Base-by-base conservation (phyloP, 2,329 filamentous ascomycete genomes). In the Aspergillus hiratsukae region DNA sequence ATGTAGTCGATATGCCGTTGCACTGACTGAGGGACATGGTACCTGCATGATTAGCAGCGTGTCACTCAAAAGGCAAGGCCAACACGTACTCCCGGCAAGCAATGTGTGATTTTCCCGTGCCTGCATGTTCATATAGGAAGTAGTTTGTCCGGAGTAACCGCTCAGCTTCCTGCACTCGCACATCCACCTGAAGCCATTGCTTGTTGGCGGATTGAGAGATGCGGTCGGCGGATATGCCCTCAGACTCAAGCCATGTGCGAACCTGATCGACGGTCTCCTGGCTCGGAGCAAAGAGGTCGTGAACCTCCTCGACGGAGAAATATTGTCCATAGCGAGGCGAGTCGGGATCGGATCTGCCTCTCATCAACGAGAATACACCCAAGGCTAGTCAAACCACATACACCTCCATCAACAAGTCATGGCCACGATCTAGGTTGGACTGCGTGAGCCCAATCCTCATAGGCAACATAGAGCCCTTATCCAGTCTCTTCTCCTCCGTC, bases 121-220 rank as follows among this genome's bases (percentile, higher is more conserved):
- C 61, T 1, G 65, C 61, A 60, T 82, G 78, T 57, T 76, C 70
- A 62, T 80, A 83, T 45, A 79, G 66, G 59, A 82, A 77, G 62
- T 82, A 84, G 57, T 81, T 72, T 3, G 82, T 79, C 59, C 77
- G 75, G 46, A 85, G 75, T n/a, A 85, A 74, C 19, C 69, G 66
- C 66, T 85, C 82, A 4, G 79, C 76, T 65, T 85, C 80, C 70
- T 4, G 80, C 78, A 7, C 79, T 80, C 4, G 80, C 80, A 53
- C 80, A 53, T 83, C 76, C 63, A 85, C 83, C 17, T 76, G 71
- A 21, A 85, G 64, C 80, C 82, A 85, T 49, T 78, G 78, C 53
- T 79, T 76, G 19, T 79, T 79, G 37, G 75, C 72, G 0, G 82
- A 81, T 49, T 82, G 76, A 29, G 70, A 71, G 48, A 86, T 74